phyloP scores from a whole-genome alignment of 345 rosid species.

The Ceriops decandra region DNA sequence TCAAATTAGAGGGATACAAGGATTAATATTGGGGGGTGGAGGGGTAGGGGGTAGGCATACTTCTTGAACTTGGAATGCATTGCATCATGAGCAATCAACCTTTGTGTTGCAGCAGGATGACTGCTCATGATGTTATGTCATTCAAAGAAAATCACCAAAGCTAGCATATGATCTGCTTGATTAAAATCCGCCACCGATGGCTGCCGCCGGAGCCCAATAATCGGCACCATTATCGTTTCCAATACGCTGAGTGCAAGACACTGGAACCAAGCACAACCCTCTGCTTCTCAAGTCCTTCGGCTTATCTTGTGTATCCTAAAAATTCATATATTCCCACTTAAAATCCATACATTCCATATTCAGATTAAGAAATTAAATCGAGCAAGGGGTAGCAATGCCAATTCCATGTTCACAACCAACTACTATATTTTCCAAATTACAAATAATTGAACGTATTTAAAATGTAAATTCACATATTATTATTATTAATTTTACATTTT shows the following conservation, averaged over 20 bases:
- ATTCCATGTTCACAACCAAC: too few relatives aligned
- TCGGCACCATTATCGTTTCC: constrained; percentile 68
- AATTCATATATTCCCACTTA: not conserved
- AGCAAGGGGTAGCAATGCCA: too few relatives aligned
- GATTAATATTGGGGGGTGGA: not conserved
- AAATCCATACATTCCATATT: not conserved
- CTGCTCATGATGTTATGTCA: constrained; percentile 60
- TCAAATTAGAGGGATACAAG: constrained; percentile 2
- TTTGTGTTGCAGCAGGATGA: constrained; percentile 45
- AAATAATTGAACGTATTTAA: too few relatives aligned
- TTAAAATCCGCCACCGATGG: constrained; percentile 45
- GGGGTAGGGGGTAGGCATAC: not conserved
- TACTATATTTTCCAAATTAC: too few relatives aligned
- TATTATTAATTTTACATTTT: too few relatives aligned
- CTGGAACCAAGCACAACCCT: constrained; percentile 83
- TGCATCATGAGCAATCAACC: constrained; percentile 79
- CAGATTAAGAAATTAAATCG: not conserved
- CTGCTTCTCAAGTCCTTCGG: constrained; percentile 59
- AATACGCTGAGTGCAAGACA: constrained; percentile 65
- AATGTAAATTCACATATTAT: too few relatives aligned
- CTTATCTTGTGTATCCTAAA: constrained; percentile 39
- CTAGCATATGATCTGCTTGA: constrained; percentile 2
- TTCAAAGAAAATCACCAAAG: constrained; percentile 7
- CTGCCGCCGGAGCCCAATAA: constrained; percentile 71
- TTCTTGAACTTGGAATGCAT: constrained; percentile 24